Percentiles rank a stretch among this genome's conserved stretches.
phyloP scores from a whole-genome alignment of 306 rosid species.

The Lablab purpureus region DNA sequence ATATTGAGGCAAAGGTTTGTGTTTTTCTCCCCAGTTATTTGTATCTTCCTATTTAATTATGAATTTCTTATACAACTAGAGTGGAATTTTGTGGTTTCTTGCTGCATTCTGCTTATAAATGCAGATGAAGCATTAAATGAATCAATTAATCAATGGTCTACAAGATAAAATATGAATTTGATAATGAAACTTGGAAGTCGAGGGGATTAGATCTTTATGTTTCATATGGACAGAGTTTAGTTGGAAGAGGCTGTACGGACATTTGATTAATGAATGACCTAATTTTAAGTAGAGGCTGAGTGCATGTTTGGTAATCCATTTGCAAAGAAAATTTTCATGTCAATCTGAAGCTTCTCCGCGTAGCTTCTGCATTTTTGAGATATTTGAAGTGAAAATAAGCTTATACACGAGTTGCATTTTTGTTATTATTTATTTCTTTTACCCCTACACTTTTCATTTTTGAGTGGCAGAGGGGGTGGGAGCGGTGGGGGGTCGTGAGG shows the following conservation, averaged over 20 bases:
- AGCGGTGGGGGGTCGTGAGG: neutral
- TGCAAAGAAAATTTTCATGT: too few species aligned
- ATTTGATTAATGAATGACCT: conserved; percentile 14
- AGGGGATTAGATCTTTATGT: conserved; percentile 9
- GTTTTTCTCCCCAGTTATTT: conserved; percentile 18
- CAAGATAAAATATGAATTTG: conserved; percentile 13
- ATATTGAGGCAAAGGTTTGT: conserved; percentile 87
- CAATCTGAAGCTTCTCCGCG: too few species aligned
- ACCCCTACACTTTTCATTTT: neutral
- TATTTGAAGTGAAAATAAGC: too few species aligned
- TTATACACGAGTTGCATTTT: too few species aligned
- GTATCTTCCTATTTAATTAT: neutral
- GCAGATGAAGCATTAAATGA: conserved; percentile 8
- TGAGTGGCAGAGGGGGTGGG: too few species aligned
- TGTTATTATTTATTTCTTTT: neutral
- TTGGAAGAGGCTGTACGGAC: conserved; percentile 4
- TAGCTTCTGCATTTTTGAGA: too few species aligned
- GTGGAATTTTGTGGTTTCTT: conserved; percentile 30
- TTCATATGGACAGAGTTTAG: neutral
- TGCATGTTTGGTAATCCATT: too few species aligned
- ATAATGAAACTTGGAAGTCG: conserved; percentile 1
- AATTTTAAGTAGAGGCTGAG: conserved; percentile 22
- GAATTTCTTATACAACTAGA: conserved; percentile 16
- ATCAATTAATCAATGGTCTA: conserved; percentile 9
- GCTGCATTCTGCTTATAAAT: neutral